Evolutionary conservation across 2,329 filamentous ascomycete genomes (phyloP).

Genomic region (Hypoxylon sp.): DNA sequence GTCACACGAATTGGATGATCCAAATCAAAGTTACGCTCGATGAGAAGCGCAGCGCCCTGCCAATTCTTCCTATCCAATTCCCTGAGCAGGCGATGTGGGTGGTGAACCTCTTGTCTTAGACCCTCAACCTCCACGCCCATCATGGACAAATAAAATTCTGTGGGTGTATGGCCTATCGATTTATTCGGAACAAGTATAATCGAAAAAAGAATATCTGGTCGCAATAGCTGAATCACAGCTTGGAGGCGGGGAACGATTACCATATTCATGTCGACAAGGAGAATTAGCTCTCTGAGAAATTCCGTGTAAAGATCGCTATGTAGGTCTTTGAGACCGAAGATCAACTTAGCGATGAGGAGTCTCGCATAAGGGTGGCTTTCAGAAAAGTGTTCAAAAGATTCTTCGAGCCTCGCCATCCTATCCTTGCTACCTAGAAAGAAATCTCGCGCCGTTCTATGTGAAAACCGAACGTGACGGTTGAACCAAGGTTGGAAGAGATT

Average conservation of each 20-base stretch:
- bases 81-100: neutral
- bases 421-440: neutral
- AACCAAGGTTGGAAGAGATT: neutral
- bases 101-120: too few relatives aligned
- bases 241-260: too few relatives aligned
- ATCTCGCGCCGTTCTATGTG: slow-evolving; percentile 3
- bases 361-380: neutral
- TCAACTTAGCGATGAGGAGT: neutral
- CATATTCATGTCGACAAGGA: too few relatives aligned
- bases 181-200: too few relatives aligned
- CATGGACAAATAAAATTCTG: too few relatives aligned
- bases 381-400: neutral
- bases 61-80: neutral
- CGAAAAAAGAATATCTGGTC: too few relatives aligned
- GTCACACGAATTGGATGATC: neutral
- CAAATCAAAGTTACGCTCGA: neutral
- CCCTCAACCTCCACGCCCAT: too few relatives aligned
- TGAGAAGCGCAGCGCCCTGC: neutral
- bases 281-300: too few relatives aligned
- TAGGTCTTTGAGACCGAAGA: neutral
- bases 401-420: neutral
- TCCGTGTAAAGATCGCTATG: too few relatives aligned
- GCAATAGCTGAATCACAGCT: too few relatives aligned
- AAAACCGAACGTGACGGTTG: neutral
- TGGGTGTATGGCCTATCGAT: too few relatives aligned